A percentile compares a stretch with the other conserved stretches of the same genome.
phyloP scores from a whole-genome alignment of 1,284 basidiomycete species.

The Xerocomus alliaceus region DNA sequence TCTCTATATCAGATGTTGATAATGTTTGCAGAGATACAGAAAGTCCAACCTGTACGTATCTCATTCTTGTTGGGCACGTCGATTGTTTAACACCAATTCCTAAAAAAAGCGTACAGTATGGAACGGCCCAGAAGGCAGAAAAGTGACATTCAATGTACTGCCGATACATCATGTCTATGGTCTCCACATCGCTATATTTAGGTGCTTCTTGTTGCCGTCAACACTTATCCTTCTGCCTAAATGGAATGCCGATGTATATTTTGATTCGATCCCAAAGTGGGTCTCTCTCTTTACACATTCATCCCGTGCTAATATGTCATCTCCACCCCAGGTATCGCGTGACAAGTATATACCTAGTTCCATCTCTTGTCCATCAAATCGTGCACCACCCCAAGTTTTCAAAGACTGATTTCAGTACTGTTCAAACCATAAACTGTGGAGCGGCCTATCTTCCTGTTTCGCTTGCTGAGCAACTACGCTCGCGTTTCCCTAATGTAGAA shows the following conservation, averaged over 20 bases:
- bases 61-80: neutral
- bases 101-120: conserved; percentile 49
- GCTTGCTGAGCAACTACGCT: conserved; percentile 51
- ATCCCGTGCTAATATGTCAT: neutral
- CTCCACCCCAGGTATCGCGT: conserved; percentile 54
- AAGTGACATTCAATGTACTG: conserved; percentile 60
- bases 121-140: conserved; percentile 50
- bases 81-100: neutral
- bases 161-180: conserved; percentile 77
- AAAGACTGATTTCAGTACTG: conserved; percentile 60
- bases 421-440: conserved; percentile 56
- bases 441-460: conserved; percentile 72
- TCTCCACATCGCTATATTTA: conserved; percentile 60
- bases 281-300: conserved; percentile 10
- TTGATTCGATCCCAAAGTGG: conserved; percentile 53
- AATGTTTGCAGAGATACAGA: conserved; percentile 38
- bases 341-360: conserved; percentile 59
- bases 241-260: conserved; percentile 62
- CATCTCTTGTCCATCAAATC: conserved; percentile 71
- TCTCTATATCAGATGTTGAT: conserved; percentile 53
- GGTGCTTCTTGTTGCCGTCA: conserved; percentile 49
- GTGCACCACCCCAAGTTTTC: conserved; percentile 59
- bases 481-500: conserved; percentile 45
- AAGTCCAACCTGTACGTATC: conserved; percentile 28
- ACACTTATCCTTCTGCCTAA: conserved; percentile 63